Evolutionary conservation across 2,329 filamentous ascomycete genomes (phyloP), one percentile per base, ranked within the genome.

Genomic region (Xylariaceae sp.): DNA sequence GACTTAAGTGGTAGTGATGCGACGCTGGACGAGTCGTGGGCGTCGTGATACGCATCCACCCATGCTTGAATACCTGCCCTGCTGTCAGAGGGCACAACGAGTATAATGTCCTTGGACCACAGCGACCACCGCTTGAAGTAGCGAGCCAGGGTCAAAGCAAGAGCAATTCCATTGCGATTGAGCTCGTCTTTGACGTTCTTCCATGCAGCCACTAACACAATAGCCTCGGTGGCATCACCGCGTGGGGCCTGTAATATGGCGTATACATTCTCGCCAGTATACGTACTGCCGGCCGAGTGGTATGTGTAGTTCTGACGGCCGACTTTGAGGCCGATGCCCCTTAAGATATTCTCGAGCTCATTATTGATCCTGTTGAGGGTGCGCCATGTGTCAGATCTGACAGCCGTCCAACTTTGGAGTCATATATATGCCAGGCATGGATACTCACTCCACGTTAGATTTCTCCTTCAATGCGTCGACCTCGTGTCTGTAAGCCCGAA

Each of bases 91-190:
- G 94, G 86, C 44, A 99, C 80, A 5, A 99, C 74, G 63, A 99
- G 84, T 54, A 99, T 92, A 62, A 99, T 96, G 70, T 99, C 94
- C 72, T 99, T 99, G 55, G 92, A 96, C 94, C 94, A 99, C 26
- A 99, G 79, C 49, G 91, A 96, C 94, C 94, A 99, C 63, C 87
- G 84, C 72, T 95, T 96, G 75, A 99, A 97, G 72, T 99, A 99
- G 61, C 94, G 84, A 26, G 90, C 89, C 62, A 99, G 73, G 0
- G 92, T 92, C 64, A 99, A 74, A 2, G 91, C 86, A 30, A 99
- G 79, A 7, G 91, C 86, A 5, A 99, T 85, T 16, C 92, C 94
- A 57, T 92, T 94, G 59, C 86, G 80, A 72, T 99, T 99, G 62
- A 92, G 73, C 62, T 87, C 80, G 22, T 81, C 85, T 51, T 89